A percentile compares a stretch with the other conserved stretches of the same genome.
Conservation (phyloP, 352 stramenopile genomes). For the Phytopythium aichiense region DNA sequence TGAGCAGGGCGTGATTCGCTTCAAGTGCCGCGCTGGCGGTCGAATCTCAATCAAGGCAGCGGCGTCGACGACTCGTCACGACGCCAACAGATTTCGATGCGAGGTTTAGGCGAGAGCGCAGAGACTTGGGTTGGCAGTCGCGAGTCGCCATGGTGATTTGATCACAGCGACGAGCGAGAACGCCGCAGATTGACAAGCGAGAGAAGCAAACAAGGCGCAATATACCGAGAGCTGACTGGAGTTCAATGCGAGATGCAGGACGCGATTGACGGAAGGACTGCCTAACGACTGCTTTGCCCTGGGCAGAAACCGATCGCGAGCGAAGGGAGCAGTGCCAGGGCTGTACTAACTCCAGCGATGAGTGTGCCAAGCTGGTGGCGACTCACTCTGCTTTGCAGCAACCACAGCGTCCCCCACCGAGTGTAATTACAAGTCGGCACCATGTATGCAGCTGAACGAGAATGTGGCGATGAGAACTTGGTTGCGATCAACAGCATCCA, state of each 20-base stretch:
- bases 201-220: neutral
- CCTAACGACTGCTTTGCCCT: neutral
- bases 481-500: no score
- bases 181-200: neutral
- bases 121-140: neutral
- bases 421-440: neutral
- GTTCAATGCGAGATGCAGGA: no score
- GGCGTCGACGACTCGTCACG: neutral
- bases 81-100: neutral
- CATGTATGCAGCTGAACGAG: no score
- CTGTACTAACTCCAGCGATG: neutral
- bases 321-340: neutral
- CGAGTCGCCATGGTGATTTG: neutral
- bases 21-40: neutral
- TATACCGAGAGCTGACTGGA: neutral
- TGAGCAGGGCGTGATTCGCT: neutral
- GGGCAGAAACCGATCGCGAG: neutral
- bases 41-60: neutral
- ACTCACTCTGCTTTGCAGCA: neutral
- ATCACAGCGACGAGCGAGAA: neutral
- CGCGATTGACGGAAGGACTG: neutral
- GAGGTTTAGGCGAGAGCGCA: neutral
- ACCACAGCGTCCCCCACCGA: neutral
- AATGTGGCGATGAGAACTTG: no score
- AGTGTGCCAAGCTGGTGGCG: neutral